Evolutionary conservation across 441 rosid genomes (phyloP).

Genomic region (Adansonia madagascariensis): DNA sequence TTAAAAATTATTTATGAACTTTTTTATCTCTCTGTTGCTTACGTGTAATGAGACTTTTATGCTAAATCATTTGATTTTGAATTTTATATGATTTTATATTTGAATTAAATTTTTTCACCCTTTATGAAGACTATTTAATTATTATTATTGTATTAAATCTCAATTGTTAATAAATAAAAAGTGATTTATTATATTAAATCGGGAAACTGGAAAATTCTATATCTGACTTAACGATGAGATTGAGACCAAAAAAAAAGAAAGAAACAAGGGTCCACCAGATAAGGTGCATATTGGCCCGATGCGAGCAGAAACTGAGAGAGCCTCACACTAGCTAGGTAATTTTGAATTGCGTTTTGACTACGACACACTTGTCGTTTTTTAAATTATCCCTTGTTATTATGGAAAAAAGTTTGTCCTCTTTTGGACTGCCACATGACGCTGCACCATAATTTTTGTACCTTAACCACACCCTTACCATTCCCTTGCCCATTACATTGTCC

Average conservation of each 20-base stretch:
- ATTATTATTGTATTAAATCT: background rate
- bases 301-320: background rate
- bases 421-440: background rate
- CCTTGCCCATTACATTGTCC: background rate
- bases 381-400: too few relatives aligned
- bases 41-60: too few relatives aligned
- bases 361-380: slow-evolving; percentile 1
- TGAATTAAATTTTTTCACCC: too few relatives aligned
- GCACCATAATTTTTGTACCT: background rate
- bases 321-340: background rate
- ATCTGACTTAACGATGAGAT: background rate
- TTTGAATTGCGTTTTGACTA: slow-evolving; percentile 1
- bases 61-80: too few relatives aligned
- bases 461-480: background rate
- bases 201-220: background rate
- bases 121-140: too few relatives aligned
- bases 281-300: background rate
- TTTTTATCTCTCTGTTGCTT: too few relatives aligned
- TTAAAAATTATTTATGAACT: too few relatives aligned
- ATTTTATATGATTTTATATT: too few relatives aligned
- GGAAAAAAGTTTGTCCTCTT: background rate
- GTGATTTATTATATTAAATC: background rate
- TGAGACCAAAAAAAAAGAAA: background rate
- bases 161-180: background rate
- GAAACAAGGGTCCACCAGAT: slow-evolving; percentile 5